Conservation (phyloP, 2,329 filamentous ascomycete genomes). For the Alternaria arborescens region DNA sequence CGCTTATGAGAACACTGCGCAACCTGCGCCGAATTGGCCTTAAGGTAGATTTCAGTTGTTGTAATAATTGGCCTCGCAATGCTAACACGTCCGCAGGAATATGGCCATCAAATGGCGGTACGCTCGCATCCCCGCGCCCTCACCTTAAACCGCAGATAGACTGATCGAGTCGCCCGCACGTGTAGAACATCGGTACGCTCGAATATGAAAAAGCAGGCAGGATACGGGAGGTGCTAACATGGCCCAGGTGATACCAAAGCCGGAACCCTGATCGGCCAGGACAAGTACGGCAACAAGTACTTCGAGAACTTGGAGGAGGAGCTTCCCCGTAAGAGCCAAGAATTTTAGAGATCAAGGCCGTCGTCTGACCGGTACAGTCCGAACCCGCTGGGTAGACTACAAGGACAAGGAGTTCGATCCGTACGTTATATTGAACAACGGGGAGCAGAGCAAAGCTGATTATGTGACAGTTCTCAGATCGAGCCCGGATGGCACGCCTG, state of each 20-base stretch:
- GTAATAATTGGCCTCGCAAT: conserved; percentile 15
- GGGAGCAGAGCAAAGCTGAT: conserved; percentile 46
- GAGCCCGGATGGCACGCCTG: conserved; percentile 98
- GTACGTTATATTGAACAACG: conserved; percentile 56
- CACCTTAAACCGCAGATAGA: conserved; percentile 27
- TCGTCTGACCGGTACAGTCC: conserved; percentile 64
- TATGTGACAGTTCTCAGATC: conserved; percentile 71
- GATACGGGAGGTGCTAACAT: conserved; percentile 36
- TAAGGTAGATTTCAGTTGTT: conserved; percentile 67
- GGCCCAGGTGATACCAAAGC: conserved; percentile 90
- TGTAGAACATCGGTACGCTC: conserved; percentile 51
- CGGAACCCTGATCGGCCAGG: conserved; percentile 82
- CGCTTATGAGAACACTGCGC: conserved; percentile 81
- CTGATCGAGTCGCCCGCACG: conserved; percentile 36
- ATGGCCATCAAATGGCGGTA: conserved; percentile 92
- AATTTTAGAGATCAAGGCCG: background rate
- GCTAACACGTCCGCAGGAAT: conserved; percentile 70
- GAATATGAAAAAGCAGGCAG: background rate
- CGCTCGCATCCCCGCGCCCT: conserved; percentile 51
- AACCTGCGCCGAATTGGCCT: conserved; percentile 88
- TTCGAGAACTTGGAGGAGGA: conserved; percentile 93
- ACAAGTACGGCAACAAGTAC: conserved; percentile 96
- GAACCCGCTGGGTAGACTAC: conserved; percentile 98
- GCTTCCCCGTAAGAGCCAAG: conserved; percentile 75
- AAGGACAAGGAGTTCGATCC: conserved; percentile 84